These are phyloP conservation scores for Elsinoe batatas DNA, from an alignment of 2,329 filamentous ascomycete species.

Conservation along the genomic window DNA sequence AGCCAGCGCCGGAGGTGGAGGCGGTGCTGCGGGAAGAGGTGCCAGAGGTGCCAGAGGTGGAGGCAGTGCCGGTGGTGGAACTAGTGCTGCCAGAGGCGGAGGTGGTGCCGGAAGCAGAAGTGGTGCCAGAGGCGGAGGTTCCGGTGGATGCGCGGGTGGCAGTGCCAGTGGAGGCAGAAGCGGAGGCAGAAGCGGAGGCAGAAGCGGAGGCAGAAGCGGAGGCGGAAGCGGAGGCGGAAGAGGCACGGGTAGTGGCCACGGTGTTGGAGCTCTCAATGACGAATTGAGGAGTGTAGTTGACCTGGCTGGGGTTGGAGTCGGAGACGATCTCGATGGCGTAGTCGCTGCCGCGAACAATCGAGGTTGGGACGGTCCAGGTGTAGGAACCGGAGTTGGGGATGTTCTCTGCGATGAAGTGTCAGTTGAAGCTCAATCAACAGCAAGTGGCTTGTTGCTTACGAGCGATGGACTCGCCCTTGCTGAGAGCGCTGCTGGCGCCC, in stretches of 20 bases:
- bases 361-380: slow-evolving; percentile 37
- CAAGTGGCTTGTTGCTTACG: slow-evolving; percentile 17
- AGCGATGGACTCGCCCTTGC: slow-evolving; percentile 28
- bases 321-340: slow-evolving; percentile 47
- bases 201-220: background rate
- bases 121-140: slow-evolving; percentile 16
- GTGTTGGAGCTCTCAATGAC: slow-evolving; percentile 37
- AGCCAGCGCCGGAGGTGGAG: slow-evolving; percentile 46
- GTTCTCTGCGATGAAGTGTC: slow-evolving; percentile 27
- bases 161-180: background rate
- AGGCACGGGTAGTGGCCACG: slow-evolving; percentile 14
- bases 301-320: slow-evolving; percentile 33
- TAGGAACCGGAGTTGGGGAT: slow-evolving; percentile 42
- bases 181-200: background rate
- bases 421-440: slow-evolving; percentile 9
- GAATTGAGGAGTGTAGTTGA: slow-evolving; percentile 47
- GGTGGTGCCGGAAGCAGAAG: slow-evolving; percentile 4
- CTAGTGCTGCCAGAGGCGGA: background rate
- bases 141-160: background rate
- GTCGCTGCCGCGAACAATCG: slow-evolving; percentile 34
- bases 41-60: slow-evolving; percentile 41
- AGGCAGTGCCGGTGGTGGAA: background rate
- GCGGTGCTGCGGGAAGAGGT: slow-evolving; percentile 66
- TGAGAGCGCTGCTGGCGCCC: slow-evolving; percentile 31
- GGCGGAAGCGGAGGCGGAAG: slow-evolving; percentile 1